A percentile compares a stretch with the other conserved stretches of the same genome.
Conservation (phyloP, 148 eudicot species). For the Simmondsia chinensis region DNA sequence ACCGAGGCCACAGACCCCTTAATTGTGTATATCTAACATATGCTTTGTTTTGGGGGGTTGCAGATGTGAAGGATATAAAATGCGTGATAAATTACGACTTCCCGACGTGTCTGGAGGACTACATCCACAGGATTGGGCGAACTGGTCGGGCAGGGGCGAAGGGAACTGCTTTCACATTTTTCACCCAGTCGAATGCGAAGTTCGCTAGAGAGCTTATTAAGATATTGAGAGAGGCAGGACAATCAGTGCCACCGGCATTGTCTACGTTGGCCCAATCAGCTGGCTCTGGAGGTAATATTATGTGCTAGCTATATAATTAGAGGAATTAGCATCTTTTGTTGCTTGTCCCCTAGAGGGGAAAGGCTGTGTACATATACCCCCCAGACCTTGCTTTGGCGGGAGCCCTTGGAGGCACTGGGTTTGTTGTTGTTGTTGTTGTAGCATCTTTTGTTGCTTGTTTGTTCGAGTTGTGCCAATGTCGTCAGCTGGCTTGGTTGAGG, state of each 20-base stretch:
- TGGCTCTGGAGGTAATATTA: slow-evolving; percentile 50
- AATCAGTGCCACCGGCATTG: slow-evolving; percentile 59
- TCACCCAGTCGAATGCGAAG: slow-evolving; percentile 80
- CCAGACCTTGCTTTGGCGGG: too few relatives aligned
- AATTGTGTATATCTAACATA: slow-evolving; percentile 6
- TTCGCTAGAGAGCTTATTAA: slow-evolving; percentile 68
- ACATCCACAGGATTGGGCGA: slow-evolving; percentile 94
- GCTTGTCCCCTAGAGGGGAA: neutral
- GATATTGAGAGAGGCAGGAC: slow-evolving; percentile 92
- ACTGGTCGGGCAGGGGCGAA: slow-evolving; percentile 98
- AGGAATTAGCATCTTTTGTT: too few relatives aligned
- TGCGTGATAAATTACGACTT: slow-evolving; percentile 93
- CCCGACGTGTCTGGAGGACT: slow-evolving; percentile 85
- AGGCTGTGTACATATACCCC: too few relatives aligned
- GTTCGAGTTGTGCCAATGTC: too few relatives aligned
- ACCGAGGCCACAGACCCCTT: too few relatives aligned
- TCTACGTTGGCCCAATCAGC: slow-evolving; percentile 54
- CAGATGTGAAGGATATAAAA: slow-evolving; percentile 99
- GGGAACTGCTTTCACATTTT: slow-evolving; percentile 86
- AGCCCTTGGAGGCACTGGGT: too few relatives aligned
- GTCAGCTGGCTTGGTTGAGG: too few relatives aligned
- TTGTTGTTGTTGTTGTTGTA: too few relatives aligned
- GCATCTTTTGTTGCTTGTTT: too few relatives aligned
- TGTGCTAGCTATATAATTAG: neutral
- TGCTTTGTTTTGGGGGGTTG: slow-evolving; percentile 13